A percentile compares a stretch with the other conserved stretches of the same genome.
Conservation (phyloP, 345 rosid genomes). For the Theobroma cacao region DNA sequence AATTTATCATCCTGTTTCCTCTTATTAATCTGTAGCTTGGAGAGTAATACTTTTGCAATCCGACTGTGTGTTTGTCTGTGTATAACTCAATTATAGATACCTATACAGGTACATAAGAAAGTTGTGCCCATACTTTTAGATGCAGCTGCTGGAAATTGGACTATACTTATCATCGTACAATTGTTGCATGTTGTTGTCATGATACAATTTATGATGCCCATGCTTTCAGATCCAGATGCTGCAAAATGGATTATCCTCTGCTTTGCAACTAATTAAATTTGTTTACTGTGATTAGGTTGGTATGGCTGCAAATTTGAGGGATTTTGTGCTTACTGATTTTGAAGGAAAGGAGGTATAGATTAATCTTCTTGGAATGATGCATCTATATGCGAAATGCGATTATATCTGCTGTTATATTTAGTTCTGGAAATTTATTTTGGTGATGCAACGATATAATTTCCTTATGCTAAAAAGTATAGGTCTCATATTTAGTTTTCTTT, state of each 20-base stretch:
- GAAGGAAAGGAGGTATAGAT: constrained; percentile 68
- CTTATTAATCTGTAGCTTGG: background rate
- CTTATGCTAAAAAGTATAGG: background rate
- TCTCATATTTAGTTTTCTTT: background rate
- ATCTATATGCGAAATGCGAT: background rate
- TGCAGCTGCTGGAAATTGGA: background rate
- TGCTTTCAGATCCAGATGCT: background rate
- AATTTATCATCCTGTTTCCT: background rate
- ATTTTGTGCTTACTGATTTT: constrained; percentile 54
- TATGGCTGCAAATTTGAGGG: constrained; percentile 85
- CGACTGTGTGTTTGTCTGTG: background rate
- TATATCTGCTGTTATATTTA: background rate
- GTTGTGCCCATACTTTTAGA: background rate
- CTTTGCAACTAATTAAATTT: constrained; percentile 13
- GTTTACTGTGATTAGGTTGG: constrained; percentile 52
- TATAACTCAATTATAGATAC: background rate
- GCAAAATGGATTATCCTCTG: background rate
- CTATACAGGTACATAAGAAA: background rate
- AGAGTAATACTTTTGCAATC: background rate
- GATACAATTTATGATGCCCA: background rate
- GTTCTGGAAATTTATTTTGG: background rate
- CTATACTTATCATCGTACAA: background rate
- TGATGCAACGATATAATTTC: background rate
- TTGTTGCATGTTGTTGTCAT: background rate
- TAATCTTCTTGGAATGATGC: background rate